phyloP scores from a whole-genome alignment of 768 basidiomycete species.

The Tulasnella calospora region DNA sequence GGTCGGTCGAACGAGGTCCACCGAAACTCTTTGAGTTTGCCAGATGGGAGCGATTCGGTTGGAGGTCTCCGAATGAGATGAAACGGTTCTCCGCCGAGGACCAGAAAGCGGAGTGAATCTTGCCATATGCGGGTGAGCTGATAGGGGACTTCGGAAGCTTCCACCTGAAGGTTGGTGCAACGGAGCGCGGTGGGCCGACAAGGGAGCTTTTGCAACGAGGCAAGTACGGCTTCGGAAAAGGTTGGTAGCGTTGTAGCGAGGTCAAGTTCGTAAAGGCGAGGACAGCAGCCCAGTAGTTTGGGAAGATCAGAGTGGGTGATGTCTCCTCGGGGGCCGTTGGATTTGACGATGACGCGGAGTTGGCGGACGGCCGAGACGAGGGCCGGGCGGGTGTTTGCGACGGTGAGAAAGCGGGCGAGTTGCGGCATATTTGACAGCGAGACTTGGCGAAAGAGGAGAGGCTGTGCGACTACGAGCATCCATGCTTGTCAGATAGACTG shows the following conservation, averaged over 20 bases:
- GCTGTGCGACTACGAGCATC: background rate
- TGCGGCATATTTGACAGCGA: background rate
- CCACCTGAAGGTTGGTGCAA: background rate
- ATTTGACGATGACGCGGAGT: background rate
- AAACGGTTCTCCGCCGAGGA: conserved; percentile 11
- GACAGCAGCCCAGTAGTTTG: background rate
- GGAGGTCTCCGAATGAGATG: background rate
- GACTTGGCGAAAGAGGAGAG: background rate
- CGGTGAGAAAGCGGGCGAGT: background rate
- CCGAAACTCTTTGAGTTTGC: background rate
- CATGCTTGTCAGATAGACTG: background rate
- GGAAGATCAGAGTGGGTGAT: background rate
- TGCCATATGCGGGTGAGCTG: conserved; percentile 6
- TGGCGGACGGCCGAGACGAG: background rate
- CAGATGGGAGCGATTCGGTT: background rate
- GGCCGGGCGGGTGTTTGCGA: background rate
- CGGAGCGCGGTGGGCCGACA: conserved; percentile 7
- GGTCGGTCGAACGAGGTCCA: conserved; percentile 6
- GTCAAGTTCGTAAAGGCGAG: conserved; percentile 5
- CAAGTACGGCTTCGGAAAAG: background rate
- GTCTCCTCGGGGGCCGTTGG: background rate
- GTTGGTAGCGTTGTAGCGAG: background rate
- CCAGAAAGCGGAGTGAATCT: background rate
- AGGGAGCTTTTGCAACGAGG: background rate
- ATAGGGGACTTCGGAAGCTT: background rate